These are phyloP conservation scores for Peniophora sp. DNA, from an alignment of 1,284 basidiomycete species.

Conservation along the genomic window DNA sequence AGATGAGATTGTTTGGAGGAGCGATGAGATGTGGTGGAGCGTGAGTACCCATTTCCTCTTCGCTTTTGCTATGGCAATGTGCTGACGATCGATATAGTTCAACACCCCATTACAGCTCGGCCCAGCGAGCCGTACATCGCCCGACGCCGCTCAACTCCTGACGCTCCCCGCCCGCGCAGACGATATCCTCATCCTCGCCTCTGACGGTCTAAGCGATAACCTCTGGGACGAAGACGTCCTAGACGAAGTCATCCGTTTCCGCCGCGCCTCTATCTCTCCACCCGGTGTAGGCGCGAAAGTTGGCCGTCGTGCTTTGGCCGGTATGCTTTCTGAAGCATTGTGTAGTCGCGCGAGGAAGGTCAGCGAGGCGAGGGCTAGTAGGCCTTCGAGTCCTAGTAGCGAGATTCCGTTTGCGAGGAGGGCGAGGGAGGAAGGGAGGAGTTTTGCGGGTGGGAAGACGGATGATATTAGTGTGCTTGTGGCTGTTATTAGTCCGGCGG, in stretches of 20 bases:
- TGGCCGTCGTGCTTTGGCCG: slow-evolving; percentile 48
- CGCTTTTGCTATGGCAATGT: slow-evolving; percentile 11
- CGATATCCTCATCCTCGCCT: slow-evolving; percentile 86
- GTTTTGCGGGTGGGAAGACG: slow-evolving; percentile 65
- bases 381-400: slow-evolving; percentile 20
- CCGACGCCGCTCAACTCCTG: slow-evolving; percentile 67
- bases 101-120: slow-evolving; percentile 90
- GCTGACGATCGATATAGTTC: slow-evolving; percentile 40
- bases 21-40: slow-evolving; percentile 90
- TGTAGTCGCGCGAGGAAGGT: slow-evolving; percentile 62
- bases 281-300: slow-evolving; percentile 20
- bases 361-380: slow-evolving; percentile 22
- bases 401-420: slow-evolving; percentile 66
- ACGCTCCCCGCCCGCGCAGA: slow-evolving; percentile 76
- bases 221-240: slow-evolving; percentile 93
- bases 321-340: slow-evolving; percentile 63
- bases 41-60: slow-evolving; percentile 28
- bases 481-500: slow-evolving; percentile 46
- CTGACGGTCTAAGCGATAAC: slow-evolving; percentile 90
- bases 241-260: slow-evolving; percentile 77
- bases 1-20: slow-evolving; percentile 78
- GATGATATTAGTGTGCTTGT: slow-evolving; percentile 46
- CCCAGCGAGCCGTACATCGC: slow-evolving; percentile 64
- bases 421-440: slow-evolving; percentile 54
- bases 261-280: slow-evolving; percentile 28